Base-by-base conservation (phyloP, 164 flowering plant genomes). In the Sedum album region DNA sequence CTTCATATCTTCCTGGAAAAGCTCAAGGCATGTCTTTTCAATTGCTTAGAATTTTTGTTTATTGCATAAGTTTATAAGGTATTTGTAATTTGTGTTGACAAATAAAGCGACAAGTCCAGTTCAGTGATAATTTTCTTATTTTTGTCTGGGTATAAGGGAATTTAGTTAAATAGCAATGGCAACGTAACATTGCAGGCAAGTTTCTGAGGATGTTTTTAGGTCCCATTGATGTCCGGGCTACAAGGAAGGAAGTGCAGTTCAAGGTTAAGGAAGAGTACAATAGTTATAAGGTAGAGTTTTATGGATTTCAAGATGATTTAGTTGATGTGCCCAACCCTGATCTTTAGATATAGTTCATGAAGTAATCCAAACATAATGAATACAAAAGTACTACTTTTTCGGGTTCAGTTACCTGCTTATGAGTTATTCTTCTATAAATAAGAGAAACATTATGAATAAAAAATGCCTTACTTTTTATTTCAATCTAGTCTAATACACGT, bases 251-350 rank as follows among this genome's bases (percentile, higher is more conserved):
- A 51, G 81, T 91, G 31, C 95, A 88, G 69, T 73, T 91, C 79
- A 90, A 91, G 81, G 92, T 91, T 26, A 94, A 94, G 73, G 95
- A 94, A 81, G 99, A 94, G 74, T 94, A 94, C 80, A 94, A 94
- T 77, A 84, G 83, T 72, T 87, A 85, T 75, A 87, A 86, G 74
- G 99, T 94, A 81, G 31, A 30, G 31, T 23, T 65, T 36, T 44
- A 20, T 62, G 6, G n/a, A 36, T 36, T 41, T 9, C 0, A 14
- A 35, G 13, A 36, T 36, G 30, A 38, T 30, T 7, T 26, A 5
- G 20, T 33, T 36, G 44, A 26, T 35, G 8, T 65, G 0, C 7
- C 30, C 46, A 25, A 35, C 8, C 11, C 18, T 13, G 14, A n/a
- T n/a, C n/a, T n/a, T n/a, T n/a, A n/a, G n/a, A n/a, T n/a, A n/a